A percentile compares a stretch with the other conserved stretches of the same genome.
phyloP scores from a whole-genome alignment of 1,284 basidiomycete genomes.

The Rhodofomes roseus region DNA sequence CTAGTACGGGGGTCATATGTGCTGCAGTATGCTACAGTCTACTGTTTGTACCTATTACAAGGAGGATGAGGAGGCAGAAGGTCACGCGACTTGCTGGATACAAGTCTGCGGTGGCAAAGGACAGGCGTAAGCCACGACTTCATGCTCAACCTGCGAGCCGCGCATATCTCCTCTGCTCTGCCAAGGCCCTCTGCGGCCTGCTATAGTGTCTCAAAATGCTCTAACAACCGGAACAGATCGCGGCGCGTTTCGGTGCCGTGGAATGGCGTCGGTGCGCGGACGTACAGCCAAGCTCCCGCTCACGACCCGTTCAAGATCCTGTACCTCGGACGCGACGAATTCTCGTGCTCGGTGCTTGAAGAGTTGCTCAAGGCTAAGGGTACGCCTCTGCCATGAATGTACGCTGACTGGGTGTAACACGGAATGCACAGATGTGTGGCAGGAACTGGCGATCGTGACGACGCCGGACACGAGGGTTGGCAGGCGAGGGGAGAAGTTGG shows the following conservation, averaged over 20 bases:
- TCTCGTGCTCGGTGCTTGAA: constrained; percentile 59
- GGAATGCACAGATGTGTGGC: constrained; percentile 53
- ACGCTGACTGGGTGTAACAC: constrained; percentile 4
- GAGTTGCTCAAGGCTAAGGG: constrained; percentile 49
- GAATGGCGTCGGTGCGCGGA: background rate
- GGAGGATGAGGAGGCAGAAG: no score
- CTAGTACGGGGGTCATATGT: no score
- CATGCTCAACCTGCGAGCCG: no score
- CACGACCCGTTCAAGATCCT: constrained; percentile 45
- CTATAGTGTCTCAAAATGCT: background rate
- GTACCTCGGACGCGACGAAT: constrained; percentile 72
- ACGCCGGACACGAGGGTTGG: constrained; percentile 55
- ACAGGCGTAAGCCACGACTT: no score
- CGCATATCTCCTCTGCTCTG: no score
- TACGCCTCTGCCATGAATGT: constrained; percentile 20
- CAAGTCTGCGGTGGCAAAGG: no score
- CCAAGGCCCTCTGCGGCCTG: constrained; percentile 73
- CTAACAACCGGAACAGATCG: constrained; percentile 57
- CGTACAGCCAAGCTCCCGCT: background rate
- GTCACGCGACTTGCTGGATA: no score
- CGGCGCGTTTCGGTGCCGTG: background rate
- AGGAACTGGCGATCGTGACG: constrained; percentile 53
- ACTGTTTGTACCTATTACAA: no score
- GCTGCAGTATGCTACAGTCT: no score
- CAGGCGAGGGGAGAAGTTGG: constrained; percentile 44